These are phyloP conservation scores for Lachnellula willkommii DNA, from an alignment of 2,329 filamentous ascomycete species.

Conservation along the genomic window DNA sequence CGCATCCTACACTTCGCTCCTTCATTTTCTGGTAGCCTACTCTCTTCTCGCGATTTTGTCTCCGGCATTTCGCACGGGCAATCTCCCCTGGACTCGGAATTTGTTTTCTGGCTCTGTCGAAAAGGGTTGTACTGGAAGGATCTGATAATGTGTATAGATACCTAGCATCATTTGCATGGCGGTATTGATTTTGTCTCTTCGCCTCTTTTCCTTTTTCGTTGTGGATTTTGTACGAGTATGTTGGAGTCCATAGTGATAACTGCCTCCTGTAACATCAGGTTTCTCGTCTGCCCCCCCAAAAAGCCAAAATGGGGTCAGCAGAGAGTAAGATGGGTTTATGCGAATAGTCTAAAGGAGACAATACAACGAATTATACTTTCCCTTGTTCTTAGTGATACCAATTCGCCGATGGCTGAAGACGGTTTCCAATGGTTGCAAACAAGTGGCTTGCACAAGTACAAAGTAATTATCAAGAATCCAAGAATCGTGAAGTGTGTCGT, in stretches of 20 bases:
- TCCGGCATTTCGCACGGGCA: not conserved
- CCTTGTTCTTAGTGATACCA: too few relatives aligned
- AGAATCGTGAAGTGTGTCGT: too few relatives aligned
- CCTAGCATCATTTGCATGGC: not conserved
- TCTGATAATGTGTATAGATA: not conserved
- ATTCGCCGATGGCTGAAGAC: too few relatives aligned
- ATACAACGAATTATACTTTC: too few relatives aligned
- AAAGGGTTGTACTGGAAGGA: not conserved
- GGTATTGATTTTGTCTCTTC: not conserved
- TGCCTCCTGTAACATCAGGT: not conserved
- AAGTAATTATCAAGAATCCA: too few relatives aligned
- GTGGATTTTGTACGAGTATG: conserved; percentile 1
- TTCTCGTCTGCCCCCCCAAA: not conserved
- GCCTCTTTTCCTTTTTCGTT: not conserved
- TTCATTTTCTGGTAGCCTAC: not conserved
- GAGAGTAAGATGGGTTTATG: too few relatives aligned
- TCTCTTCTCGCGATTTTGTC: not conserved
- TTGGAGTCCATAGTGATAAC: not conserved
- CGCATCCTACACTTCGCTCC: not conserved
- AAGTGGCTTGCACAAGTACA: too few relatives aligned
- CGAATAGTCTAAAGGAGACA: too few relatives aligned
- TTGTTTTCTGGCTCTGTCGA: not conserved
- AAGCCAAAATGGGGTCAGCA: not conserved
- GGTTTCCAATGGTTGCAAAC: too few relatives aligned
- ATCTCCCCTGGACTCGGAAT: not conserved